Conservation (phyloP, 345 rosid species). For the Hibiscus mutabilis region DNA sequence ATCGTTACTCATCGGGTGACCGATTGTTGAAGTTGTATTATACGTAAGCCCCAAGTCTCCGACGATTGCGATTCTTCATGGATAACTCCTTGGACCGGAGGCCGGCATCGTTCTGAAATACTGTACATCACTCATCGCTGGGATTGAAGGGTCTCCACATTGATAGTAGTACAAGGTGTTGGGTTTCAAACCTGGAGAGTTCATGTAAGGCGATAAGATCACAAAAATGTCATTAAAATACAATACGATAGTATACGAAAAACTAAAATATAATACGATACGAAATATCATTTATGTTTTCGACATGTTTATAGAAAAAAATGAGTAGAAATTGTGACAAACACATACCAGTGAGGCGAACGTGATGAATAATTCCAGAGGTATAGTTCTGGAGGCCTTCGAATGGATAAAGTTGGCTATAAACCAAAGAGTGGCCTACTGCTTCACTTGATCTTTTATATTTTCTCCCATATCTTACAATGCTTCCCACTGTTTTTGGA, state of each 20-base stretch:
- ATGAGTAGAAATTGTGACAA: neutral
- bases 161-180: conserved; percentile 58
- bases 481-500: conserved; percentile 48
- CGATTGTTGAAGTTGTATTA: conserved; percentile 57
- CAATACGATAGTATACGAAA: too few species aligned
- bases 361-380: conserved; percentile 93
- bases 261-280: too few species aligned
- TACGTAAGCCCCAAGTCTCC: conserved; percentile 89
- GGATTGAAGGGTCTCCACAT: conserved; percentile 80
- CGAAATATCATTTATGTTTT: too few species aligned
- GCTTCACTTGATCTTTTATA: conserved; percentile 24
- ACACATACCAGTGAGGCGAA: conserved; percentile 58
- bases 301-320: neutral
- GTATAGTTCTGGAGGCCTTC: conserved; percentile 81
- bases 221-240: too few species aligned
- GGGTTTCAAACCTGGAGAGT: conserved; percentile 54
- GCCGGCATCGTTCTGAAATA: conserved; percentile 68
- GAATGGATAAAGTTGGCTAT: conserved; percentile 77
- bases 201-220: neutral
- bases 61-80: conserved; percentile 56
- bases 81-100: conserved; percentile 45
- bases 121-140: conserved; percentile 46
- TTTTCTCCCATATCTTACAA: conserved; percentile 47
- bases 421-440: conserved; percentile 58
- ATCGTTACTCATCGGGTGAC: conserved; percentile 47